These are phyloP conservation scores for Quillaja saponaria DNA, from an alignment of 306 rosid species.

Conservation along the genomic window DNA sequence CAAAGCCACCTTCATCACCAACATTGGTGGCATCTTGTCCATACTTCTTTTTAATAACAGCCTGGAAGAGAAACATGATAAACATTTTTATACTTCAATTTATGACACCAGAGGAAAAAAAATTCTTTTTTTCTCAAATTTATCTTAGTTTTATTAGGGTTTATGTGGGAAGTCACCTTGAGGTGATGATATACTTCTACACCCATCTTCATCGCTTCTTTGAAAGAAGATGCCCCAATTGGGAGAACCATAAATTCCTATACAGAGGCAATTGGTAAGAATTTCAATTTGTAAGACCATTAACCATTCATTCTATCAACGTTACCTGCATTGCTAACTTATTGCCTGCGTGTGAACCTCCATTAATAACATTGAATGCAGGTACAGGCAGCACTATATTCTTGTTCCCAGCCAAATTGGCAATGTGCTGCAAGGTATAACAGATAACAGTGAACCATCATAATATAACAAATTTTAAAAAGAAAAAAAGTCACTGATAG, in stretches of 20 bases:
- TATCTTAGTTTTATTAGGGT: too few species aligned
- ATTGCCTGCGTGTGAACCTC: conserved; percentile 99
- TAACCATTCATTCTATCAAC: conserved; percentile 19
- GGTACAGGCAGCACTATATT: conserved; percentile 91
- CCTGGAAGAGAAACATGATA: too few species aligned
- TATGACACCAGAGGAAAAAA: too few species aligned
- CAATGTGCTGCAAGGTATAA: conserved; percentile 99
- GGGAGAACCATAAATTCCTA: conserved; percentile 99
- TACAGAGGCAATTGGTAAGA: too few species aligned
- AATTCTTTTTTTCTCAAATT: too few species aligned
- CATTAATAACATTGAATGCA: conserved; percentile 95
- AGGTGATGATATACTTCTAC: conserved; percentile 95
- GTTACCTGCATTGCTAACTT: conserved; percentile 99
- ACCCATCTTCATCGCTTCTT: conserved; percentile 99
- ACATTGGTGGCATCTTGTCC: conserved; percentile 98
- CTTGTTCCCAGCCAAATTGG: conserved; percentile 91
- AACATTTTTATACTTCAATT: too few species aligned
- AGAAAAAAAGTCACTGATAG: too few species aligned
- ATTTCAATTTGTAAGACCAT: not conserved
- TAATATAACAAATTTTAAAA: too few species aligned
- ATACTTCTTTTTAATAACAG: conserved; percentile 95
- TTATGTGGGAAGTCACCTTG: too few species aligned
- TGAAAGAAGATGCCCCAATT: conserved; percentile 88
- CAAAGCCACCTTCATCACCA: conserved; percentile 99
- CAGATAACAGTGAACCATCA: too few species aligned